Evolutionary conservation across 805 yeast species (phyloP), one percentile per base, ranked within the genome.

Genomic region (Scheffersomyces stipitis): DNA sequence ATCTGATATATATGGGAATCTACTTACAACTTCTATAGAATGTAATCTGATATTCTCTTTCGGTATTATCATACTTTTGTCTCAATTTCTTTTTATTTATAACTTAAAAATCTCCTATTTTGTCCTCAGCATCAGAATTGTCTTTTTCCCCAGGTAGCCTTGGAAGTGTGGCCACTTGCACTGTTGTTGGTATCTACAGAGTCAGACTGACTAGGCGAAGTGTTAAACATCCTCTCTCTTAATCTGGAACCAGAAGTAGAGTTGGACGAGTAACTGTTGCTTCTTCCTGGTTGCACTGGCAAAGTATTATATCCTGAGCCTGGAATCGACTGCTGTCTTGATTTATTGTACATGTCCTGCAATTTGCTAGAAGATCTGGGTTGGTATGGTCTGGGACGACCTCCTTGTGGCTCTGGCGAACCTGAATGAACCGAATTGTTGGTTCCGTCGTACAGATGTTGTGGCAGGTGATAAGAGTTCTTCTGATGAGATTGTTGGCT

Each of bases 311-410:
- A 57, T 4, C 64, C 65, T 3, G 62, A 47, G 5, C 67, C 69
- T 2, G 69, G 63, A 2, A 54, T 47, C 13, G 61, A 48, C 32
- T 65, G 67, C 41, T 64, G 71, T 16, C 70, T 48, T 6, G 73
- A 63, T 41, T 57, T 58, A 39, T 67, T 60, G 47, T 69, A 60
- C 63, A 69, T 49, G 33, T 64, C 72, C 46, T 61, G 67, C 31
- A 69, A 53, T 24, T 65, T 44, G 33, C 69, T 60, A 15, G 63
- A 52, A 1, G 64, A 49, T 31, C 69, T 49, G 8, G 69, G 58
- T 5, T 60, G 54, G 42, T 64, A 62, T 1, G 48, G 15, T 26
- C 36, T 24, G 26, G 50, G 35, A 17, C 33, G 30, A 43, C 42
- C 32, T 28, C 30, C 12, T 27, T 13, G 28, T 14, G 23, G 18